A percentile compares a stretch with the other conserved stretches of the same genome.
Evolutionary conservation across 306 rosid genomes (phyloP).

Genomic region (Gillenia trifoliata): DNA sequence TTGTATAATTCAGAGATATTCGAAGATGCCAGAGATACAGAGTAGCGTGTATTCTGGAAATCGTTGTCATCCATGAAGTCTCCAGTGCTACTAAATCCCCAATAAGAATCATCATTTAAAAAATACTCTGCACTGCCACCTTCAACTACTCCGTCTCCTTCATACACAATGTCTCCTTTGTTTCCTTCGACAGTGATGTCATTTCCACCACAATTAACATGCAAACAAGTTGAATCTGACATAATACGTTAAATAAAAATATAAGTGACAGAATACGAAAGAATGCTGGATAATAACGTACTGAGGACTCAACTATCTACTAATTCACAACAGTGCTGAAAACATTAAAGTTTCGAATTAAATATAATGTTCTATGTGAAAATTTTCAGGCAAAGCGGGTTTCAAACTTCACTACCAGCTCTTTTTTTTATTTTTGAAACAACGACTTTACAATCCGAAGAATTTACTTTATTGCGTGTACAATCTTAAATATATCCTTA

Average conservation of each 20-base stretch:
- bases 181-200: slow-evolving; percentile 20
- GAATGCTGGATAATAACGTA: background rate
- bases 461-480: background rate
- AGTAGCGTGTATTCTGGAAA: slow-evolving; percentile 31
- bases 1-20: slow-evolving; percentile 40
- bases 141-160: slow-evolving; percentile 30
- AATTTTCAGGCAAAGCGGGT: background rate
- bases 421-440: background rate
- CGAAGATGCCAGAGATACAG: slow-evolving; percentile 26
- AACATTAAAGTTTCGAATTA: background rate
- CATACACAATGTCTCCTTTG: background rate
- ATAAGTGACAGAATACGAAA: slow-evolving; percentile 4
- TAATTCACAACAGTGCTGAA: background rate
- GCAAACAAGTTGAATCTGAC: slow-evolving; percentile 72
- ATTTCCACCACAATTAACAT: slow-evolving; percentile 54
- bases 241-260: background rate
- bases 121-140: slow-evolving; percentile 29
- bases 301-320: background rate
- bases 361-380: background rate
- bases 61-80: slow-evolving; percentile 35
- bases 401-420: background rate
- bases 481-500: slow-evolving; percentile 32
- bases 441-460: background rate
- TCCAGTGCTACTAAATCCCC: slow-evolving; percentile 49
- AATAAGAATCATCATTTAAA: background rate